Base-by-base conservation (phyloP, 2,329 filamentous ascomycete species). In the Sarocladium kiliense region DNA sequence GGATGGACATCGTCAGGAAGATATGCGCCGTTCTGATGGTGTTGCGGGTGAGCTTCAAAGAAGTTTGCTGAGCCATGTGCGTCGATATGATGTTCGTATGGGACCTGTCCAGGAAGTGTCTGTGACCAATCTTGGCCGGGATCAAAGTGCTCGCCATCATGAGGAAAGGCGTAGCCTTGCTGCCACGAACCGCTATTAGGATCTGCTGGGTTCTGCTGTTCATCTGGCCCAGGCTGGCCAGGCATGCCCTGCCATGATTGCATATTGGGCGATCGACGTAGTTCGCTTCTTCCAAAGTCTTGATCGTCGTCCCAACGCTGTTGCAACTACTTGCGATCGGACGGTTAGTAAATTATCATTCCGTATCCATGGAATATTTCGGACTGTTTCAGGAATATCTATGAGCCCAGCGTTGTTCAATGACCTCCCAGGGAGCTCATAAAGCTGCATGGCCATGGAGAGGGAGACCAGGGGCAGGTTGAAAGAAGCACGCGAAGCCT, bases 91-190 rank as follows among this genome's bases (percentile, higher is more conserved):
- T 53, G 37, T 14, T 41, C 21, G 25, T 42, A 61, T n/a, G 63
- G 60, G 57, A 69, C 68, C 34, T 69, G 71, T 18, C 68, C 68
- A 23, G 62, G 57, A 51, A 71, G 64, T 30, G 68, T 57, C 58
- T 74, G 72, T 9, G 66, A 60, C 73, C 73, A 75, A 34, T 65
- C 56, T 54, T 74, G 71, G 41, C 63, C 64, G 51, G 68, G 66
- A 51, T 74, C 71, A 60, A 70, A 75, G 36, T 73, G 70, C 30
- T 65, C 67, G 55, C 65, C 64, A 53, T 70, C 69, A 30, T 62
- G 59, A 36, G 63, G 54, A 50, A 68, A 73, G 36, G 59, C 58
- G 60, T 68, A 74, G 56, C 63, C 66, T 47, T 64, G 56, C 56
- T 67, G 65, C 71, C 71, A 74, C 39, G 66, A 65, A 53, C 64